These are phyloP conservation scores for Hypomyces rosellus DNA, from an alignment of 2,329 filamentous ascomycete genomes.

Conservation along the genomic window DNA sequence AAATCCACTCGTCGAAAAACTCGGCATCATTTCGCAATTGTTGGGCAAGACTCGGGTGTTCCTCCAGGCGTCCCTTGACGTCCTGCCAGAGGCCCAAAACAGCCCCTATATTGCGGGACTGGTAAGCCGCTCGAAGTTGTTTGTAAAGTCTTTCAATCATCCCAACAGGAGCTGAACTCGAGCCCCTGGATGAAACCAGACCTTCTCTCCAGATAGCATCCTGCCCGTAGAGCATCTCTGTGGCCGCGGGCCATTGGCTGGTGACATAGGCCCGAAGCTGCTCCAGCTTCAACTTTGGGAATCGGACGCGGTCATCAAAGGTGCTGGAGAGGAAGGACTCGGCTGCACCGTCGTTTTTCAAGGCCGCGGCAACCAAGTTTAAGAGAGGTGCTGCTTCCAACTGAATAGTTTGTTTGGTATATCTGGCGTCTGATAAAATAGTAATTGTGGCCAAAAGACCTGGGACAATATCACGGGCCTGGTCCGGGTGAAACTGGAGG, in stretches of 20 bases:
- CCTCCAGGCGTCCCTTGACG: slow-evolving; percentile 20
- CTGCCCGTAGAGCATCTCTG: slow-evolving; percentile 18
- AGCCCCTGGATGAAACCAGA: not conserved
- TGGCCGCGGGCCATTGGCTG: slow-evolving; percentile 23
- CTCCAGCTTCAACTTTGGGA: slow-evolving; percentile 15
- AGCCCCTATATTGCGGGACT: slow-evolving; percentile 22
- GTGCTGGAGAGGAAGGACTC: slow-evolving; percentile 15
- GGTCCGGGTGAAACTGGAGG: slow-evolving; percentile 21
- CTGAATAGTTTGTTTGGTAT: slow-evolving; percentile 9
- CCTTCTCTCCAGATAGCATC: slow-evolving; percentile 18
- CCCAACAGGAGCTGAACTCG: not conserved
- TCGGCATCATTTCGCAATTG: slow-evolving; percentile 28
- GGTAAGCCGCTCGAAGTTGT: slow-evolving; percentile 25
- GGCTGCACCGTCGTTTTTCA: slow-evolving; percentile 15
- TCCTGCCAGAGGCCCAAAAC: slow-evolving; percentile 29
- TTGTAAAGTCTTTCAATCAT: slow-evolving; percentile 17
- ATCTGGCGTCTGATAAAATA: slow-evolving; percentile 23
- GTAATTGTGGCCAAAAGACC: slow-evolving; percentile 28
- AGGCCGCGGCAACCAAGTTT: slow-evolving; percentile 18
- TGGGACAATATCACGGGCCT: slow-evolving; percentile 23
- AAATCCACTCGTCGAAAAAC: slow-evolving; percentile 35
- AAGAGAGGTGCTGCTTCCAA: slow-evolving; percentile 24
- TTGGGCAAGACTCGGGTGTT: slow-evolving; percentile 18
- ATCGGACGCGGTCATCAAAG: slow-evolving; percentile 14
- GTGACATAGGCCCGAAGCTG: slow-evolving; percentile 22